Conservation (phyloP, 805 yeast species). For the Scheffersomyces coipomensis region DNA sequence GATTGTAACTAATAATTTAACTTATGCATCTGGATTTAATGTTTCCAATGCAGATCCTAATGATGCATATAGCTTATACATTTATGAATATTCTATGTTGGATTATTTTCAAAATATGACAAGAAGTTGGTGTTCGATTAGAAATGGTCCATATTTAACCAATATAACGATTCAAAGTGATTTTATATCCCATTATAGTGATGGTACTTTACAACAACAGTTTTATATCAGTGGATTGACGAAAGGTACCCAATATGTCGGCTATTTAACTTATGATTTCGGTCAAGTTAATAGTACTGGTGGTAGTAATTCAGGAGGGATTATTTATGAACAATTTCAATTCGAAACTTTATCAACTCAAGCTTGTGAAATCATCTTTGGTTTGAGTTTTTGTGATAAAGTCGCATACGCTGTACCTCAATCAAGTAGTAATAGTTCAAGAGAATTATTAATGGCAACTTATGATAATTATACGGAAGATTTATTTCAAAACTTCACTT, state of each 20-base stretch:
- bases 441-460: slow-evolving; percentile 19
- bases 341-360: slow-evolving; percentile 55
- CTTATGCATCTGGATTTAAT: slow-evolving; percentile 18
- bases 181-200: slow-evolving; percentile 20
- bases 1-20: slow-evolving; percentile 58
- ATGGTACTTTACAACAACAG: slow-evolving; percentile 55
- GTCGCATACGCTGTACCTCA: slow-evolving; percentile 89
- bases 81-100: slow-evolving; percentile 44
- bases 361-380: slow-evolving; percentile 73
- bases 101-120: slow-evolving; percentile 39
- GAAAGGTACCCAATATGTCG: slow-evolving; percentile 59
- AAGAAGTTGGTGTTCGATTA: slow-evolving; percentile 71
- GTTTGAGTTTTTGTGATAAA: slow-evolving; percentile 69
- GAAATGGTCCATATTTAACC: slow-evolving; percentile 45
- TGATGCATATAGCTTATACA: slow-evolving; percentile 35
- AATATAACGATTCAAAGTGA: background rate
- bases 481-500: slow-evolving; percentile 64
- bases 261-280: slow-evolving; percentile 54
- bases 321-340: slow-evolving; percentile 52
- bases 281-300: slow-evolving; percentile 13
- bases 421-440: slow-evolving; percentile 12
- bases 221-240: slow-evolving; percentile 63
- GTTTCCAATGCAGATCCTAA: slow-evolving; percentile 10
- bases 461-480: slow-evolving; percentile 66
- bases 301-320: slow-evolving; percentile 52